Percentiles rank a stretch among this genome's conserved stretches.
These are phyloP conservation scores for Solanum chilense DNA, from an alignment of 257 asterid genomes.

Conservation along the genomic window DNA sequence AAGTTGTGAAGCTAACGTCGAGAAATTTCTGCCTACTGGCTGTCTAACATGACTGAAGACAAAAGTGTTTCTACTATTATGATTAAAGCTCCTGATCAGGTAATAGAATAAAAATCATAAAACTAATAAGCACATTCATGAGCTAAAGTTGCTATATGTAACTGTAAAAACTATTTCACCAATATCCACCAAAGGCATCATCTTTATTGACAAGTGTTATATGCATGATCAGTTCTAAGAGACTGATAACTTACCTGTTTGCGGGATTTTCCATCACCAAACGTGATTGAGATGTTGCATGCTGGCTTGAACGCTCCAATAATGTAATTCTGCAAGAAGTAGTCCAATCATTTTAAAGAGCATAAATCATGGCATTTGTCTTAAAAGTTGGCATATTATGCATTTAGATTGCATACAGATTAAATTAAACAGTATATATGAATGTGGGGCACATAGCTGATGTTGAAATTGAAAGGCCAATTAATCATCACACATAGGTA, in stretches of 20 bases:
- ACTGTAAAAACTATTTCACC: not conserved
- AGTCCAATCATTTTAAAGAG: not conserved
- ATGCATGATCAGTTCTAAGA: not conserved
- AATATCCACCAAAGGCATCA: not conserved
- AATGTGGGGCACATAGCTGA: not conserved
- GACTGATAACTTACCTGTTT: constrained; percentile 47
- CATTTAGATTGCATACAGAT: not conserved
- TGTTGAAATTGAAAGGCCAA: not conserved
- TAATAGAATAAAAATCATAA: not conserved
- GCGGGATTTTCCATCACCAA: constrained; percentile 73
- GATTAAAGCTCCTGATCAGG: not conserved
- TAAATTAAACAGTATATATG: not conserved
- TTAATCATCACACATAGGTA: not conserved
- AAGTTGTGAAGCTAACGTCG: not conserved
- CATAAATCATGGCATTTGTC: not conserved
- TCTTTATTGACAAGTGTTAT: not conserved
- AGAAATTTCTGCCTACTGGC: not conserved
- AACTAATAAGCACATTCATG: not conserved
- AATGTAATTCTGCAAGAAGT: constrained; percentile 51
- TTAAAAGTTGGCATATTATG: not conserved
- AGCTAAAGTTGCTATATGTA: not conserved
- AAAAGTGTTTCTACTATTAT: not conserved
- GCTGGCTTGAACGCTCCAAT: constrained; percentile 94
- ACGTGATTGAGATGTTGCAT: constrained; percentile 60
- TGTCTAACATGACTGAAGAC: not conserved